Evolutionary conservation across 352 stramenopile species (phyloP).

Genomic region (Phytophthora megakarya): DNA sequence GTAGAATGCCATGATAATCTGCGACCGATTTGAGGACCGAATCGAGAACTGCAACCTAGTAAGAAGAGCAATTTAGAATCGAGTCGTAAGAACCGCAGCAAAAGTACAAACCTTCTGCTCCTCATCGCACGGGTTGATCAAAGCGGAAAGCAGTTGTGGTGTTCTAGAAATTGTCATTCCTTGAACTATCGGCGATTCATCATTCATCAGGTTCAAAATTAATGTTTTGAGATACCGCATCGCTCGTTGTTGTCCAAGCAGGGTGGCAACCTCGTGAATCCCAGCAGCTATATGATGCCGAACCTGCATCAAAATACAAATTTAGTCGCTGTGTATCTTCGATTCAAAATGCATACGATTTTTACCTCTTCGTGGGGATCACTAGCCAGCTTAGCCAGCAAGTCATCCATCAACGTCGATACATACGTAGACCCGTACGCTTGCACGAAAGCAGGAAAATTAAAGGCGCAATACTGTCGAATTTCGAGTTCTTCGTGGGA

Average conservation of each 20-base stretch:
- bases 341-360: background rate
- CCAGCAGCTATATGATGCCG: slow-evolving; percentile 68
- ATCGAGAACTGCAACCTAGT: slow-evolving; percentile 56
- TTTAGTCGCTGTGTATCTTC: background rate
- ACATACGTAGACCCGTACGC: slow-evolving; percentile 62
- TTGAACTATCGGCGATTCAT: slow-evolving; percentile 66
- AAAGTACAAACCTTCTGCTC: slow-evolving; percentile 63
- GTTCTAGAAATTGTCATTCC: slow-evolving; percentile 61
- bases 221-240: slow-evolving; percentile 69
- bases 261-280: slow-evolving; percentile 71
- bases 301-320: slow-evolving; percentile 38
- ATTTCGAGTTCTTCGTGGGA: slow-evolving; percentile 62
- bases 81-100: background rate
- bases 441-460: slow-evolving; percentile 81
- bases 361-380: slow-evolving; percentile 56
- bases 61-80: background rate
- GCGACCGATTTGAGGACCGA: slow-evolving; percentile 65
- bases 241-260: slow-evolving; percentile 65
- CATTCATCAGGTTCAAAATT: slow-evolving; percentile 60
- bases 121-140: slow-evolving; percentile 60
- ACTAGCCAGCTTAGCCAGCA: slow-evolving; percentile 62
- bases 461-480: slow-evolving; percentile 72
- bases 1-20: slow-evolving; percentile 76
- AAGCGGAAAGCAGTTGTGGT: slow-evolving; percentile 53
- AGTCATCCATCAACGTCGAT: slow-evolving; percentile 72